These are phyloP conservation scores for Candida maesae DNA, from an alignment of 805 yeast genomes.

Conservation along the genomic window DNA sequence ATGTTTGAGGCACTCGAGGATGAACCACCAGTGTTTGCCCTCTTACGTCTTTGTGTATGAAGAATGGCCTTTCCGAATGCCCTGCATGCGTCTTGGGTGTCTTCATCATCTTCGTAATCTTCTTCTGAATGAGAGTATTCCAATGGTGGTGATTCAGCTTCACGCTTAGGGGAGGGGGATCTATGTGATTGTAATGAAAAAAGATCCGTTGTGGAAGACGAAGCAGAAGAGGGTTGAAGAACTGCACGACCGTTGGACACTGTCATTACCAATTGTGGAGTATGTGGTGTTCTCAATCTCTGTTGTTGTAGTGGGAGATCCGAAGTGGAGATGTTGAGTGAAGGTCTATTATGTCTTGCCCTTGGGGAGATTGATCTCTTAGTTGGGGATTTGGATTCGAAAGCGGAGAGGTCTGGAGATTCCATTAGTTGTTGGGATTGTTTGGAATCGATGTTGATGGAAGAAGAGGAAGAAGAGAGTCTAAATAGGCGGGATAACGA, in stretches of 20 bases:
- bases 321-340: neutral
- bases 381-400: neutral
- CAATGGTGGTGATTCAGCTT: constrained; percentile 14
- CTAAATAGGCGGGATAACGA: constrained; percentile 14
- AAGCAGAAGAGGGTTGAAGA: constrained; percentile 21
- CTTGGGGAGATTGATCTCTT: neutral
- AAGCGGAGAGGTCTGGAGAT: constrained; percentile 7
- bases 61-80: constrained; percentile 26
- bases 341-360: neutral
- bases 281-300: constrained; percentile 12
- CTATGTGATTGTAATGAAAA: constrained; percentile 19
- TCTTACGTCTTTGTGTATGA: constrained; percentile 23
- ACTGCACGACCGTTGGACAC: constrained; percentile 18
- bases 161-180: constrained; percentile 27
- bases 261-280: constrained; percentile 18
- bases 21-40: constrained; percentile 27
- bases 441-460: too few species aligned
- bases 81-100: constrained; percentile 13
- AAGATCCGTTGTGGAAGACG: constrained; percentile 24
- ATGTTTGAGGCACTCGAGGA: too few species aligned
- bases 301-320: constrained; percentile 1
- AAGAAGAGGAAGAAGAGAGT: constrained; percentile 9
- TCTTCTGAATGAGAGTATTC: constrained; percentile 13
- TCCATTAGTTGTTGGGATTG: constrained; percentile 12
- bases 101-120: constrained; percentile 18